A percentile compares a stretch with the other conserved stretches of the same genome.
Evolutionary conservation across 2,329 filamentous ascomycete species (phyloP).

Genomic region (Chrysoporthe puriensis): DNA sequence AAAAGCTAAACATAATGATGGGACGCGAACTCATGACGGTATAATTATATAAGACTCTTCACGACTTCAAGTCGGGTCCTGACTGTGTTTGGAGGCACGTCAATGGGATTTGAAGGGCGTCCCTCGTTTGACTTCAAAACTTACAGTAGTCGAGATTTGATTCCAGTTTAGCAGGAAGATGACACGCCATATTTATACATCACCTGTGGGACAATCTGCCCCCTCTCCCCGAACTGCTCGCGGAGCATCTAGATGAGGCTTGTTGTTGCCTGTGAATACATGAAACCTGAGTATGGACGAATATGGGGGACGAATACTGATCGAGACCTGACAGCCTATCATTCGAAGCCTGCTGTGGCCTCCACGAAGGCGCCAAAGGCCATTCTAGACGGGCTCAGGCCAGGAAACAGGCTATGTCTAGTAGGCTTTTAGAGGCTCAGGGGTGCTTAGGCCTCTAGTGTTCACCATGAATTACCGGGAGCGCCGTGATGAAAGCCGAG

Average conservation of each 20-base stretch:
- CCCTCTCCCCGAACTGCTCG: not conserved
- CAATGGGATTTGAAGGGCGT: not conserved
- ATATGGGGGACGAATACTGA: not conserved
- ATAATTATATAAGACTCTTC: not conserved
- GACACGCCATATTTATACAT: not conserved
- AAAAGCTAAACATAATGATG: not conserved
- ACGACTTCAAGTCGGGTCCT: not conserved
- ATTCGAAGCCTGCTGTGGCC: not conserved
- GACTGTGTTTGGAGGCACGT: not conserved
- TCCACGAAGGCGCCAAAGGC: not conserved
- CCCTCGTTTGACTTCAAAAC: not conserved
- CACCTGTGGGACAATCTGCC: too few relatives aligned
- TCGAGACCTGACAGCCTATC: not conserved
- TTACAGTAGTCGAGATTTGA: not conserved
- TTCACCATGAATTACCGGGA: not conserved
- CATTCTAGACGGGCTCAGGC: not conserved
- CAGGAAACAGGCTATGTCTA: not conserved
- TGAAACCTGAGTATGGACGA: constrained; percentile 1
- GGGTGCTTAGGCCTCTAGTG: not conserved
- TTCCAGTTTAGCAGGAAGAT: not conserved
- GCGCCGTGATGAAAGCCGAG: too few relatives aligned
- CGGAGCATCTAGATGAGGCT: not conserved
- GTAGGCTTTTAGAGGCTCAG: not conserved
- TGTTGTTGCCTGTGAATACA: not conserved
- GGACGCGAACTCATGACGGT: not conserved